Evolutionary conservation across 1,284 basidiomycete genomes (phyloP).

Genomic region (Meripilus lineatus): DNA sequence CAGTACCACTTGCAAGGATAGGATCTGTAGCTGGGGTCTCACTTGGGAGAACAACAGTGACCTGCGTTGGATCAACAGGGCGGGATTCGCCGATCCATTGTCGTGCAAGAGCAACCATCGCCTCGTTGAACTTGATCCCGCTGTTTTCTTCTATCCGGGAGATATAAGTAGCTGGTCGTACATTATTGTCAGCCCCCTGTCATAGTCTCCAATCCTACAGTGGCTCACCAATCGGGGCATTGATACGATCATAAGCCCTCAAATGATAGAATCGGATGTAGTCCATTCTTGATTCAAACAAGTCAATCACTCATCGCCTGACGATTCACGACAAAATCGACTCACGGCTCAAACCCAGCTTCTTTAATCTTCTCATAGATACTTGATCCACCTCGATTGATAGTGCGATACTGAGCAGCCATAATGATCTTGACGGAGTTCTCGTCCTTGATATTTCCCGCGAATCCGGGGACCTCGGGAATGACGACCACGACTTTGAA

Average conservation of each 20-base stretch:
- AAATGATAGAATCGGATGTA: slow-evolving; percentile 90
- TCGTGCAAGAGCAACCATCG: slow-evolving; percentile 84
- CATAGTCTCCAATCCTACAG: neutral
- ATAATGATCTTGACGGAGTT: slow-evolving; percentile 75
- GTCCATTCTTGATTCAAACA: slow-evolving; percentile 48
- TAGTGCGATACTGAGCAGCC: slow-evolving; percentile 79
- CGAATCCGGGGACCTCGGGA: slow-evolving; percentile 79
- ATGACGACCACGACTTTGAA: slow-evolving; percentile 86
- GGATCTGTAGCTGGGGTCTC: slow-evolving; percentile 36
- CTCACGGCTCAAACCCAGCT: slow-evolving; percentile 80
- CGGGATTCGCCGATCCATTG: slow-evolving; percentile 65
- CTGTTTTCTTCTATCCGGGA: slow-evolving; percentile 64
- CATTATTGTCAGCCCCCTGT: neutral
- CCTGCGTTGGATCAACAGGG: slow-evolving; percentile 41
- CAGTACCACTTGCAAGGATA: slow-evolving; percentile 18
- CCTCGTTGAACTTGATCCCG: slow-evolving; percentile 78
- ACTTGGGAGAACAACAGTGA: slow-evolving; percentile 45
- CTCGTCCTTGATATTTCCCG: slow-evolving; percentile 77
- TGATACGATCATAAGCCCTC: slow-evolving; percentile 87
- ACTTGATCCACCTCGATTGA: slow-evolving; percentile 82
- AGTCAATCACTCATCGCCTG: neutral
- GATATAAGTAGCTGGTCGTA: neutral
- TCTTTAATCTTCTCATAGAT: slow-evolving; percentile 82
- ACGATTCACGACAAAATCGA: slow-evolving; percentile 9
- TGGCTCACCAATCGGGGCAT: slow-evolving; percentile 60